Evolutionary conservation across 306 rosid genomes (phyloP).

Genomic region (Quercus bicolor): DNA sequence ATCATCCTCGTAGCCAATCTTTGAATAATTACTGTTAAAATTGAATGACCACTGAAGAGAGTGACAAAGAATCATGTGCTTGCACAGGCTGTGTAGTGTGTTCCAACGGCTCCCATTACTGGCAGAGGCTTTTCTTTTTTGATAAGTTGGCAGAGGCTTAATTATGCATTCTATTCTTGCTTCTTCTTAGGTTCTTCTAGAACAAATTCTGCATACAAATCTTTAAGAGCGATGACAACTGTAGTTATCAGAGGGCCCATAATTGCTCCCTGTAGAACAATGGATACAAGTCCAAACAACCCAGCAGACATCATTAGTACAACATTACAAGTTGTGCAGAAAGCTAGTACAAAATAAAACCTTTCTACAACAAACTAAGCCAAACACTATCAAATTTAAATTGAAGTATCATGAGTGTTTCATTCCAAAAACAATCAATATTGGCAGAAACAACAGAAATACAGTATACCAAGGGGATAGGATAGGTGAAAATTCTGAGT

Average conservation of each 20-base stretch:
- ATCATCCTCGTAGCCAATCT: neutral
- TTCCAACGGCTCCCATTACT: neutral
- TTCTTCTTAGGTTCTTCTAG: conserved; percentile 47
- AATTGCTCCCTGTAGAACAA: conserved; percentile 71
- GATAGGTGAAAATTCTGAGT: too few species aligned
- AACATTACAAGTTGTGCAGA: neutral
- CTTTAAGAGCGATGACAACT: conserved; percentile 86
- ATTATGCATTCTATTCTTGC: conserved; percentile 36
- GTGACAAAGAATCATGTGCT: conserved; percentile 29
- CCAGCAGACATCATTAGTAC: neutral
- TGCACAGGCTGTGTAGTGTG: conserved; percentile 18
- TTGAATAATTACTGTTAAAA: neutral
- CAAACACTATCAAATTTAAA: neutral
- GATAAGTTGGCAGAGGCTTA: conserved; percentile 8
- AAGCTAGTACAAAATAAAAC: neutral
- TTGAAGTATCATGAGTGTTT: neutral
- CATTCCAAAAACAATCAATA: neutral
- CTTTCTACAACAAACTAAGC: neutral
- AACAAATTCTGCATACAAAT: conserved; percentile 87
- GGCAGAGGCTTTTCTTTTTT: conserved; percentile 6
- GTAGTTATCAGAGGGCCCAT: conserved; percentile 99
- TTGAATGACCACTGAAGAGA: neutral
- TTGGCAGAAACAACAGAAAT: neutral
- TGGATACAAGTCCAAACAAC: neutral
- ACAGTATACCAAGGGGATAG: too few species aligned